Percentiles rank a stretch among this genome's conserved stretches.
Evolutionary conservation across 2,329 filamentous ascomycete genomes (phyloP).

Genomic region (Corniculantispora saksenae): DNA sequence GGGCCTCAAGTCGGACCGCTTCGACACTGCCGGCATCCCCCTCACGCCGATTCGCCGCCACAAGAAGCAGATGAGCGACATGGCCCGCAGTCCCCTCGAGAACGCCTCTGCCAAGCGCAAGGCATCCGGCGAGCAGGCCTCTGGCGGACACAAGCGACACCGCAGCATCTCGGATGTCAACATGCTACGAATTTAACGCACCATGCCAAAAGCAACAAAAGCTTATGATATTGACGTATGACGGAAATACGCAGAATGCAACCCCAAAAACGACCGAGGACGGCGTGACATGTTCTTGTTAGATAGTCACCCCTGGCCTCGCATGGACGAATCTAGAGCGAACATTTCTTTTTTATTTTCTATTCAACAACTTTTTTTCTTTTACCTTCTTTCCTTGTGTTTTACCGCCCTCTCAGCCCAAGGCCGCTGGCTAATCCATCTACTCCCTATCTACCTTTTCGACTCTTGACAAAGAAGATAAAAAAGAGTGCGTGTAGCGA

Average conservation of each 20-base stretch:
- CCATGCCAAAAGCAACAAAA: neutral
- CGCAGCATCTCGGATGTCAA: constrained; percentile 61
- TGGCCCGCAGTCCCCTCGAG: constrained; percentile 52
- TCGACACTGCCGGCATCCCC: constrained; percentile 66
- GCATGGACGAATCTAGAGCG: constrained; percentile 16
- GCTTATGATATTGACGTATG: neutral
- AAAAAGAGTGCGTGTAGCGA: neutral
- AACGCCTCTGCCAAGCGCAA: constrained; percentile 56
- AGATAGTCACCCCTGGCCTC: constrained; percentile 46
- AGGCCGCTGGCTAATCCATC: constrained; percentile 6
- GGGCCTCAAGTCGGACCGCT: constrained; percentile 65
- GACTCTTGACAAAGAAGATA: neutral
- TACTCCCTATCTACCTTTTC: too few species aligned
- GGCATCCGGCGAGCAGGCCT: constrained; percentile 45
- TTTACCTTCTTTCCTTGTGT: neutral
- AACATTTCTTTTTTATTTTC: constrained; percentile 14
- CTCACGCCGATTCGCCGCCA: constrained; percentile 66
- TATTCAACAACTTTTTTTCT: neutral
- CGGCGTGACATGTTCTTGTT: constrained; percentile 38
- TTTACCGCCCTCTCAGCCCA: neutral
- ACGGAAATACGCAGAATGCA: constrained; percentile 19
- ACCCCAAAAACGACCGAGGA: constrained; percentile 46
- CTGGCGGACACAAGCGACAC: constrained; percentile 54
- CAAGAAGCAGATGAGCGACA: constrained; percentile 48
- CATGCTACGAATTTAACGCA: constrained; percentile 44